Evolutionary conservation across 345 rosid species (phyloP).

Genomic region (Durio zibethinus): DNA sequence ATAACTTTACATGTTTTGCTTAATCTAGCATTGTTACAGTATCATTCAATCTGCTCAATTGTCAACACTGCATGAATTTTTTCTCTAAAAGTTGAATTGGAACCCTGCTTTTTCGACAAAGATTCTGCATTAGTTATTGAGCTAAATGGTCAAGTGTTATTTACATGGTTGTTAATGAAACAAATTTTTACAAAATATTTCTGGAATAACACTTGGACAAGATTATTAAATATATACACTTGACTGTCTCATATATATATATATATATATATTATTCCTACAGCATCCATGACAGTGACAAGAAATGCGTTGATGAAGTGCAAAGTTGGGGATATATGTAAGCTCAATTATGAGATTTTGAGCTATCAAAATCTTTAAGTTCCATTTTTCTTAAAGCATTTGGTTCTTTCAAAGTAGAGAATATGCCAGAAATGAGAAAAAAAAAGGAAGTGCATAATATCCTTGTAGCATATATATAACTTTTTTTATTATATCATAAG

Average conservation of each 20-base stretch:
- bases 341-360: neutral
- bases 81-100: too few species aligned
- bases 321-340: conserved; percentile 5
- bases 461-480: conserved; percentile 7
- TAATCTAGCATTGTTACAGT: too few species aligned
- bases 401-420: conserved; percentile 15
- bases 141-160: too few species aligned
- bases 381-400: conserved; percentile 10
- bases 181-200: too few species aligned
- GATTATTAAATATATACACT: neutral
- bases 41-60: neutral
- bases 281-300: neutral
- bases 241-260: neutral
- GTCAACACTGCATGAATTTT: too few species aligned
- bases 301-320: conserved; percentile 19
- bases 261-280: neutral
- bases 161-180: too few species aligned
- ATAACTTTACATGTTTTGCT: neutral
- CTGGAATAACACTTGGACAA: neutral
- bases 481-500: conserved; percentile 13
- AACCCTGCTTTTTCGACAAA: too few species aligned
- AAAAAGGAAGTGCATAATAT: conserved; percentile 13
- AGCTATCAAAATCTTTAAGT: neutral
- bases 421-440: conserved; percentile 11
- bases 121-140: too few species aligned